Evolutionary conservation across 2,329 filamentous ascomycete genomes (phyloP).

Genomic region (Dryadomyces quercivorus): DNA sequence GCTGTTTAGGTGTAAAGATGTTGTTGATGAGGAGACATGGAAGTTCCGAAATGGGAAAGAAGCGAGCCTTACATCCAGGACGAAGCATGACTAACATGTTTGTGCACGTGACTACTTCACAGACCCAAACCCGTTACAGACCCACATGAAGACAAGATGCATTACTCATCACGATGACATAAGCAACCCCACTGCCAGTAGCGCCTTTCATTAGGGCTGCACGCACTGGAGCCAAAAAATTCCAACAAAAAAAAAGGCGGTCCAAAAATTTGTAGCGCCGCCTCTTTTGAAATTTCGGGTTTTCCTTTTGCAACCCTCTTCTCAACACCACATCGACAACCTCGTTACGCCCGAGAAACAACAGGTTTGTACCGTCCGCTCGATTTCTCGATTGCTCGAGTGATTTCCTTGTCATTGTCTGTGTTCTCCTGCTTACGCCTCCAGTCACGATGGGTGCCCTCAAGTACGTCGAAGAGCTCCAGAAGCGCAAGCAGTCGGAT

Average conservation of each 20-base stretch:
- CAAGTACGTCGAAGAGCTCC: slow-evolving; percentile 99
- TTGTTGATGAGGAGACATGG: too few relatives aligned
- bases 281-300: neutral
- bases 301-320: neutral
- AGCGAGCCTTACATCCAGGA: too few relatives aligned
- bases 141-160: too few relatives aligned
- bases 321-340: neutral
- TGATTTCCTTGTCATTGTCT: neutral
- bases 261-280: neutral
- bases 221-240: neutral
- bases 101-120: too few relatives aligned
- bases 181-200: neutral
- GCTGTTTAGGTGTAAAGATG: too few relatives aligned
- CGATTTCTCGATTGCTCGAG: too few relatives aligned
- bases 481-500: slow-evolving; percentile 99
- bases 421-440: neutral
- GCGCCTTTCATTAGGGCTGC: neutral
- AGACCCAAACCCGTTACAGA: too few relatives aligned
- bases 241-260: neutral
- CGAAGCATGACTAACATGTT: too few relatives aligned
- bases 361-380: neutral
- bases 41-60: too few relatives aligned
- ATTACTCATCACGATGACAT: too few relatives aligned
- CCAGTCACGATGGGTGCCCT: slow-evolving; percentile 90
- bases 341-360: neutral